A percentile compares a stretch with the other conserved stretches of the same genome.
These are phyloP conservation scores for Zasmidium citrigriseum DNA, from an alignment of 2,329 filamentous ascomycete species.

Conservation along the genomic window DNA sequence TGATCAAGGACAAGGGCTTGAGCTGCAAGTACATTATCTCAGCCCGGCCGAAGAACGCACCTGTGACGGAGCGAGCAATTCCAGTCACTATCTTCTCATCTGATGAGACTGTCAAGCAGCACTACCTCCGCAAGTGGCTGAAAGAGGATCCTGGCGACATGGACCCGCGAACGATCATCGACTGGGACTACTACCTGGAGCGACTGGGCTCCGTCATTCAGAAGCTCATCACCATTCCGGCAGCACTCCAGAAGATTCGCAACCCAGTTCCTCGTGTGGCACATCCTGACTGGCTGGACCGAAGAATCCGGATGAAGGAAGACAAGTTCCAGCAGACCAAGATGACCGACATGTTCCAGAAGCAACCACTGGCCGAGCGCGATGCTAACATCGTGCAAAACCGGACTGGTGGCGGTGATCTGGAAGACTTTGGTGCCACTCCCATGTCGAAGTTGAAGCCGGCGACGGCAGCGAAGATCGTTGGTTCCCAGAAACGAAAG, in stretches of 20 bases:
- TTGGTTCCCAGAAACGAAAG: slow-evolving; percentile 50
- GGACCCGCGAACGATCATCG: slow-evolving; percentile 84
- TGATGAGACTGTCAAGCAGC: slow-evolving; percentile 81
- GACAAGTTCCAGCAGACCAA: slow-evolving; percentile 99
- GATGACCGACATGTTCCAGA: slow-evolving; percentile 86
- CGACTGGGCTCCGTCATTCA: slow-evolving; percentile 96
- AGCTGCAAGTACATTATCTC: slow-evolving; percentile 99
- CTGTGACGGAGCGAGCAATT: slow-evolving; percentile 90
- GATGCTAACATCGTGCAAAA: slow-evolving; percentile 62
- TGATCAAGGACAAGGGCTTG: slow-evolving; percentile 98
- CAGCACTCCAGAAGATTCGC: slow-evolving; percentile 87
- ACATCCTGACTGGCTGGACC: slow-evolving; percentile 95
- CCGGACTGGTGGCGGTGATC: slow-evolving; percentile 54
- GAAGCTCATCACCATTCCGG: slow-evolving; percentile 97
- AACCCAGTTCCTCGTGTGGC: slow-evolving; percentile 93
- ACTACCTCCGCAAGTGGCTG: slow-evolving; percentile 92
- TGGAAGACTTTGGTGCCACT: slow-evolving; percentile 48
- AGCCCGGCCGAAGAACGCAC: slow-evolving; percentile 78
- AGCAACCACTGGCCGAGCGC: slow-evolving; percentile 72
- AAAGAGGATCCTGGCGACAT: slow-evolving; percentile 90
- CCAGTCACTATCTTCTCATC: slow-evolving; percentile 97
- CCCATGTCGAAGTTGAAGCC: slow-evolving; percentile 47
- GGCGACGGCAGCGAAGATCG: slow-evolving; percentile 37
- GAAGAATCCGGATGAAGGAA: slow-evolving; percentile 90
- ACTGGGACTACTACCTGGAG: slow-evolving; percentile 97